A percentile compares a stretch with the other conserved stretches of the same genome.
phyloP scores from a whole-genome alignment of 2,329 filamentous ascomycete species.

The Nigrospora sphaerica region DNA sequence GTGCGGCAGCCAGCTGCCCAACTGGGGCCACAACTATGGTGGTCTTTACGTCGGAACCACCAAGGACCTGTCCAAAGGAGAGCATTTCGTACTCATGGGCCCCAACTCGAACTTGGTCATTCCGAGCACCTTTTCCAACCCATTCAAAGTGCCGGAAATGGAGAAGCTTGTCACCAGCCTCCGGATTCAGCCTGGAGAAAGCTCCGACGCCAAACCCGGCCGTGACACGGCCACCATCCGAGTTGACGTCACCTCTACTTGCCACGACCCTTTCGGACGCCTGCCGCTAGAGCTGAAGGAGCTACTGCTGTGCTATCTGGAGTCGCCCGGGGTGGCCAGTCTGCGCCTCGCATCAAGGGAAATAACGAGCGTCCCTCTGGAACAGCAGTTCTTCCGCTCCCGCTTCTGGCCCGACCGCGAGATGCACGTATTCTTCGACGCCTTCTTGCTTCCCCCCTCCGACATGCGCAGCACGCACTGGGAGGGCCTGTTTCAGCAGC shows the following conservation, averaged over 20 bases:
- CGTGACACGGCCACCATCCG: no score
- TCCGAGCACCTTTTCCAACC: slow-evolving; percentile 13
- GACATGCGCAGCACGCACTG: slow-evolving; percentile 12
- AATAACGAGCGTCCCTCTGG: slow-evolving; percentile 10
- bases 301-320: slow-evolving; percentile 13
- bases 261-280: slow-evolving; percentile 10
- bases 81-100: slow-evolving; percentile 9
- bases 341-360: slow-evolving; percentile 14
- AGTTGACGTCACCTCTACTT: no score
- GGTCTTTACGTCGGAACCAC: slow-evolving; percentile 10
- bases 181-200: slow-evolving; percentile 4
- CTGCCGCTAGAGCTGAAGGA: slow-evolving; percentile 14
- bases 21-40: slow-evolving; percentile 19
- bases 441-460: slow-evolving; percentile 8
- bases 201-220: no score
- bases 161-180: slow-evolving; percentile 4
- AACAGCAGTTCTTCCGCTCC: slow-evolving; percentile 15
- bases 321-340: slow-evolving; percentile 6
- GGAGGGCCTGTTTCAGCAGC: slow-evolving; percentile 10
- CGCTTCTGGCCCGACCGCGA: slow-evolving; percentile 15
- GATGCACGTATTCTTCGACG: slow-evolving; percentile 14
- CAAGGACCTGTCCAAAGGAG: slow-evolving; percentile 3
- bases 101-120: slow-evolving; percentile 10
- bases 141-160: slow-evolving; percentile 14
- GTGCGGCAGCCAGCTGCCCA: slow-evolving; percentile 10